These are phyloP conservation scores for Ceratopteris richardii DNA, from an alignment of 75 land plant genomes.

Conservation along the genomic window DNA sequence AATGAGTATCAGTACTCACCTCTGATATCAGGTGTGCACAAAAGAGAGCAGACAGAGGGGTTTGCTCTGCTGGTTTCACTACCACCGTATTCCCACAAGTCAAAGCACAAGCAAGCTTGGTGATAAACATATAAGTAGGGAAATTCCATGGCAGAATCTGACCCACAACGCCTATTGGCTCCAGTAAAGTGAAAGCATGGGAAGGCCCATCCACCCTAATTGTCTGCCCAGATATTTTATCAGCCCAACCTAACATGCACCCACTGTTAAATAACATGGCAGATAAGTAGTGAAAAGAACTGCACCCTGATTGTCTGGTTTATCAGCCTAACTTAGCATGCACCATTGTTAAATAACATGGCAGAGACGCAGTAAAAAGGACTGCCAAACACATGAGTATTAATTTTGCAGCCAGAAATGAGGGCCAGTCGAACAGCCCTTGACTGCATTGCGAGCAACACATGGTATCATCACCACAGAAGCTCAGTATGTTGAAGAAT, in stretches of 20 bases:
- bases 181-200: constrained; percentile 64
- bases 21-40: constrained; percentile 50
- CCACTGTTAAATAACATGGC: not conserved
- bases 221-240: constrained; percentile 82
- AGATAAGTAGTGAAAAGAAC: not conserved
- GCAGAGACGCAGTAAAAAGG: too few relatives aligned
- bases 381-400: not conserved
- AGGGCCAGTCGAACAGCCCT: too few relatives aligned
- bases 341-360: too few relatives aligned
- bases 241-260: constrained; percentile 75
- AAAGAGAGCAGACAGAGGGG: constrained; percentile 59
- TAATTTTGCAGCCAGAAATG: too few relatives aligned
- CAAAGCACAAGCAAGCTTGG: constrained; percentile 77
- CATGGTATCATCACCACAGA: too few relatives aligned
- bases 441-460: too few relatives aligned
- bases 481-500: too few relatives aligned
- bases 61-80: constrained; percentile 74
- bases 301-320: not conserved
- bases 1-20: constrained; percentile 20
- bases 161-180: constrained; percentile 92
- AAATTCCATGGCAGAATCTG: constrained; percentile 98
- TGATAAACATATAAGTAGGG: constrained; percentile 74
- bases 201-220: constrained; percentile 64
- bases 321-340: too few relatives aligned
- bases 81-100: constrained; percentile 71